Evolutionary conservation across 768 basidiomycete species (phyloP), one percentile per base, ranked within the genome.

Genomic region (Exidia glandulosa): DNA sequence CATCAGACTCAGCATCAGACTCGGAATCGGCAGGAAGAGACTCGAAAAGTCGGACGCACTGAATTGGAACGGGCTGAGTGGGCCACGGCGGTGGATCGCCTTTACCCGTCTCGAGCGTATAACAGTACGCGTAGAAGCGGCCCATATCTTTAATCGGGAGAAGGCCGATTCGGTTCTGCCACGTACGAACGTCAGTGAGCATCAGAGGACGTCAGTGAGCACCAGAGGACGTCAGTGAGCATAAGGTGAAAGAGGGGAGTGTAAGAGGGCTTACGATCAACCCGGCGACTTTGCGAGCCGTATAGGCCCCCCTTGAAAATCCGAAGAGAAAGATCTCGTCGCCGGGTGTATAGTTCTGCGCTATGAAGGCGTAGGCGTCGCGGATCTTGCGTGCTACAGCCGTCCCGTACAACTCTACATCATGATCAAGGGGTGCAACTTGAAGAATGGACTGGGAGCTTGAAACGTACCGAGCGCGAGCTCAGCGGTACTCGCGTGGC

Each of bases 221-320:
- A n/a, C n/a, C n/a, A n/a, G n/a, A n/a, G n/a, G n/a, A n/a, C n/a
- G n/a, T n/a, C n/a, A n/a, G n/a, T n/a, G n/a, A n/a, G n/a, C n/a
- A n/a, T n/a, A n/a, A n/a, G n/a, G n/a, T n/a, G n/a, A n/a, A n/a
- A n/a, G n/a, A n/a, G n/a, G n/a, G n/a, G n/a, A n/a, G n/a, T n/a
- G n/a, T n/a, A n/a, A n/a, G n/a, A n/a, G n/a, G 27, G 25, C 50
- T 14, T 29, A 54, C 34, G 50, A 66, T 57, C 57, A 66, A 56
- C 2, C 60, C 36, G 6, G 61, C 29, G 29, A 67, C 33, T 4
- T 63, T 60, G 29, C 66, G 61, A 7, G 54, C 58, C 47, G 60
- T 57, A 57, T 65, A 67, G 6, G 61, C 66, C 2, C 66, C 64
- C 6, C 64, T 60, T 3, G 64, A 65, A 52, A 65, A 65, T 4